A percentile compares a stretch with the other conserved stretches of the same genome.
These are phyloP conservation scores for Yamadazyma triangularis DNA, from an alignment of 1,139 yeast genomes.

Conservation along the genomic window DNA sequence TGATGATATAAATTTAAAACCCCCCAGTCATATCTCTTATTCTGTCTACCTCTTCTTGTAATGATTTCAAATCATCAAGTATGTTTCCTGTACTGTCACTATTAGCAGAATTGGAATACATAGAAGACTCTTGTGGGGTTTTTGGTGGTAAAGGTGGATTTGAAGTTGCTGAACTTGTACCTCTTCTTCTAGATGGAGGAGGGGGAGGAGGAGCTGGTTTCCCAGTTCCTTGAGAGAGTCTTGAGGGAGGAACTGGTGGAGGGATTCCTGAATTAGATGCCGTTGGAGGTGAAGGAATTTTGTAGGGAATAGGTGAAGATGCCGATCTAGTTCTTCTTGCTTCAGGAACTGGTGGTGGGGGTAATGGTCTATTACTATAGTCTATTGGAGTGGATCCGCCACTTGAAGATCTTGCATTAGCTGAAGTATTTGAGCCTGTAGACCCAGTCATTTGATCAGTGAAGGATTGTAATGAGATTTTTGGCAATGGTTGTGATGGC, in stretches of 20 bases:
- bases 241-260: conserved; percentile 36
- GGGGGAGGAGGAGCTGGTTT: conserved; percentile 18
- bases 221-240: conserved; percentile 11
- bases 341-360: conserved; percentile 39
- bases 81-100: conserved; percentile 45
- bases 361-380: conserved; percentile 22
- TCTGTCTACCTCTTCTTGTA: conserved; percentile 62
- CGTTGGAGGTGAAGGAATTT: conserved; percentile 6
- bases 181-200: conserved; percentile 37
- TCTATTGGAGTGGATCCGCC: conserved; percentile 19
- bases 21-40: conserved; percentile 49
- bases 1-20: conserved; percentile 24
- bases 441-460: conserved; percentile 43
- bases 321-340: conserved; percentile 36
- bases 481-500: conserved; percentile 15
- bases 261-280: too few species aligned
- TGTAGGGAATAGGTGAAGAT: conserved; percentile 42
- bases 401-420: conserved; percentile 21
- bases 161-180: conserved; percentile 11
- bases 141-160: conserved; percentile 36
- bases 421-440: conserved; percentile 19
- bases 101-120: conserved; percentile 7
- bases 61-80: conserved; percentile 55
- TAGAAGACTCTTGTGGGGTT: conserved; percentile 14
- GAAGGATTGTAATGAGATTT: conserved; percentile 36